Evolutionary conservation across 768 basidiomycete species (phyloP), one percentile per base, ranked within the genome.

Genomic region (Mycena crocata): DNA sequence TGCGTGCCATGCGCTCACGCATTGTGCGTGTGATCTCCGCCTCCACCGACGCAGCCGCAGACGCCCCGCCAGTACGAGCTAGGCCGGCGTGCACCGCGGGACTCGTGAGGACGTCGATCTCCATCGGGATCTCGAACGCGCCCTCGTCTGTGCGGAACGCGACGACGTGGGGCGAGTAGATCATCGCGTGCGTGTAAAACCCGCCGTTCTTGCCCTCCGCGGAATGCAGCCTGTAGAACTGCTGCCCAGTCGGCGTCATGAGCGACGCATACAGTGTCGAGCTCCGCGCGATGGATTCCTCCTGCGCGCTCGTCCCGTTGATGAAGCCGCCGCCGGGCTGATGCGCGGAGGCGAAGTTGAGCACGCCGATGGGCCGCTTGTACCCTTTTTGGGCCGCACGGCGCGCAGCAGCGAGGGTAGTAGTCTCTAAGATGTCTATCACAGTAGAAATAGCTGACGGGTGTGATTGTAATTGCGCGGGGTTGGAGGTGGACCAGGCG

Each of bases 131-230:
- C 13, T 83, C 73, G 84, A 84, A 88, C 15, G 77, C 77, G 40
- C 90, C 91, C 17, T 77, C 74, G 72, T 94, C 91, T 67, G 89
- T 83, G 17, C 91, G 87, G 67, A 93, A 85, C 34, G 92, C 75
- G 21, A 83, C 76, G 56, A 93, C 83, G 34, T 80, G 78, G 1
- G 92, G 91, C 15, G 91, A 90, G 71, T 89, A 92, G 28, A 94
- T 82, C 87, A 94, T 93, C 24, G 91, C 87, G 75, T 93, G 89
- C n/a, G 91, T 83, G 75, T 93, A 93, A 75, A 86, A 91, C 0
- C 89, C 89, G 9, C 80, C 83, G 50, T 81, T n/a, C n/a, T n/a
- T 81, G 13, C 74, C 73, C 67, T 84, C 82, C 63, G 71, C 81
- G 34, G 79, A 80, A 74, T 94, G 93, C 24, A 87, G 73, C 4